phyloP scores from a whole-genome alignment of 306 rosid genomes.

The Cercis canadensis region DNA sequence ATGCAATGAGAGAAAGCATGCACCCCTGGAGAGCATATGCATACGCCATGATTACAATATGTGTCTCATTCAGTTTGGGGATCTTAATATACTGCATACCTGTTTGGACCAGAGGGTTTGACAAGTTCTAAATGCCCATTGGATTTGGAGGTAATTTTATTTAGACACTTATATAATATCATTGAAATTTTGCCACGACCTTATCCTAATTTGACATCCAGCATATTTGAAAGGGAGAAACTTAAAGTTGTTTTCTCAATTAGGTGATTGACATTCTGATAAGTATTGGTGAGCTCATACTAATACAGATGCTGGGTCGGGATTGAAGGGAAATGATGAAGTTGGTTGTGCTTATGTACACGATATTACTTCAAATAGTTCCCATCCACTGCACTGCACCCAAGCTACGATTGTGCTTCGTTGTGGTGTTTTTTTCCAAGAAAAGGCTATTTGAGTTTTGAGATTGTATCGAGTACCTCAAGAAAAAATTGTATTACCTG shows the following conservation, averaged over 20 bases:
- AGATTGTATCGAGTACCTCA: no score
- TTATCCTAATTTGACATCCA: neutral
- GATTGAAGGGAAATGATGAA: neutral
- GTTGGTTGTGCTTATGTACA: neutral
- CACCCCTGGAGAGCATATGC: slow-evolving; percentile 76
- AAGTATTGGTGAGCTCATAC: neutral
- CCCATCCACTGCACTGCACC: no score
- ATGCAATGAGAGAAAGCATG: slow-evolving; percentile 76
- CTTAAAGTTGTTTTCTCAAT: neutral
- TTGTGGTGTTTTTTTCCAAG: no score
- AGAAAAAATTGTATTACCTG: no score
- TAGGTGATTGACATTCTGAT: neutral
- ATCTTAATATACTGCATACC: slow-evolving; percentile 69
- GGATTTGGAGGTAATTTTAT: neutral
- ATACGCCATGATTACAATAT: slow-evolving; percentile 64
- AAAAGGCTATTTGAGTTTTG: no score
- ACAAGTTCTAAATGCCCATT: slow-evolving; percentile 3
- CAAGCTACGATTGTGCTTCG: no score
- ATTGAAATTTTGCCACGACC: neutral
- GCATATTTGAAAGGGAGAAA: neutral
- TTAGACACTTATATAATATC: neutral
- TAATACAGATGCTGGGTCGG: neutral
- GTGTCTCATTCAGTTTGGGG: slow-evolving; percentile 63
- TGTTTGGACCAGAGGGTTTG: slow-evolving; percentile 65
- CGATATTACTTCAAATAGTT: no score